Percentiles rank a stretch among this genome's conserved stretches.
phyloP scores from a whole-genome alignment of 2,329 filamentous ascomycete species.

The Rhinocladiella similis region DNA sequence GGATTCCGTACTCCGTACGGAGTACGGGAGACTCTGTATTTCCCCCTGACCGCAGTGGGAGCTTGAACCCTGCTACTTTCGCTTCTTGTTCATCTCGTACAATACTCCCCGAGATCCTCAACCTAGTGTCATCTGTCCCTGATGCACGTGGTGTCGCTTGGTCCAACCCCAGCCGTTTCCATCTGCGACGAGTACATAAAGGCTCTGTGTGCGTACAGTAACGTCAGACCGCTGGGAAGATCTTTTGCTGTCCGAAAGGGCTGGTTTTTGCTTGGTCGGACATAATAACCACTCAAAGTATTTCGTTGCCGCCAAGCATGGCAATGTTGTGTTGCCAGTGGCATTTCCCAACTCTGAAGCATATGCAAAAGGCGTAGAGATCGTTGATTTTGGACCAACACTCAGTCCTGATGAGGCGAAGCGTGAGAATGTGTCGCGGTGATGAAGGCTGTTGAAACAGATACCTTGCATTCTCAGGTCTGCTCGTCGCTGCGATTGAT shows the following conservation, averaged over 20 bases:
- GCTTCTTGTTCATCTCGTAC: constrained; percentile 6
- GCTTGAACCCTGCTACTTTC: constrained; percentile 1
- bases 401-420: not conserved
- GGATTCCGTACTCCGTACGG: too few relatives aligned
- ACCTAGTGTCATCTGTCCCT: constrained; percentile 4
- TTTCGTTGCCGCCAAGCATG: not conserved
- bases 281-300: not conserved
- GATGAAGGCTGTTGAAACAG: not conserved
- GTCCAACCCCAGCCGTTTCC: constrained; percentile 2
- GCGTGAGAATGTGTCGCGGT: not conserved
- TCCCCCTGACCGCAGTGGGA: not conserved
- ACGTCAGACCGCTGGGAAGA: not conserved
- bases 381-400: too few relatives aligned
- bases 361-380: not conserved
- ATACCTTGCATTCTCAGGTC: constrained; percentile 11
- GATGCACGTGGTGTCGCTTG: constrained; percentile 12
- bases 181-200: too few relatives aligned
- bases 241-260: not conserved
- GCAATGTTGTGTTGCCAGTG: not conserved
- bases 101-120: constrained; percentile 1
- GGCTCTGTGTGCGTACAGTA: too few relatives aligned
- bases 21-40: not conserved
- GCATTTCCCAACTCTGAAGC: not conserved
- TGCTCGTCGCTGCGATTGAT: constrained; percentile 62
- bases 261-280: not conserved